A percentile compares a stretch with the other conserved stretches of the same genome.
Evolutionary conservation across 305 asterid genomes (phyloP).

Genomic region (Fraxinus sp.): DNA sequence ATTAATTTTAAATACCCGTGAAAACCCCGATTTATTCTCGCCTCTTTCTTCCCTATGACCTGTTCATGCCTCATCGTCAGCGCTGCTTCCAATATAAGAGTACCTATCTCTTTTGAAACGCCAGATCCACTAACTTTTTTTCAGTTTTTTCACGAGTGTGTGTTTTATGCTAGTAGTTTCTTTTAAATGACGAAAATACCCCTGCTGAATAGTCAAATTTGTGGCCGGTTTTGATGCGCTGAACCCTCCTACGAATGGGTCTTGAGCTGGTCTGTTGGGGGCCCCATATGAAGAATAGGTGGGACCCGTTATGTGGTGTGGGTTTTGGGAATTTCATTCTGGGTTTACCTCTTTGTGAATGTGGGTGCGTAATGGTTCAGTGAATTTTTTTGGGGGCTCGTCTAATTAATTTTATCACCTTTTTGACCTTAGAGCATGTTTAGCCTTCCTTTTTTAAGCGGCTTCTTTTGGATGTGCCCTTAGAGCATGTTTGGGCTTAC

Average conservation of each 20-base stretch:
- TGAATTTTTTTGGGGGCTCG: neutral
- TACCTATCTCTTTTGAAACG: neutral
- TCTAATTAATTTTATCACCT: neutral
- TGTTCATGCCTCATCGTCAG: neutral
- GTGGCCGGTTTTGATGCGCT: neutral
- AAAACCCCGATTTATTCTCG: neutral
- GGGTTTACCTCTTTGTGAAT: neutral
- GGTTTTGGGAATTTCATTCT: neutral
- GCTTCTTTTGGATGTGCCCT: neutral
- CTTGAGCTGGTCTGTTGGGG: neutral
- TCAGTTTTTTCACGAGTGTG: neutral
- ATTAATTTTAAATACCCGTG: neutral
- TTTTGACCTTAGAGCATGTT: neutral
- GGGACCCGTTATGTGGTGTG: neutral
- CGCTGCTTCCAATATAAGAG: neutral
- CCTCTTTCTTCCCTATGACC: neutral
- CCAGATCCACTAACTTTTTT: neutral
- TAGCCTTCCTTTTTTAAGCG: neutral
- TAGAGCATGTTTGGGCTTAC: neutral
- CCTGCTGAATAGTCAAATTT: neutral
- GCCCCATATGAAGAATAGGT: neutral
- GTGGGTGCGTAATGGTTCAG: neutral
- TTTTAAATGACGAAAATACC: neutral
- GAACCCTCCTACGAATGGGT: neutral
- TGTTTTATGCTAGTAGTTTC: neutral